These are phyloP conservation scores for Apiospora rasikravindrae DNA, from an alignment of 2,329 filamentous ascomycete species.

Conservation along the genomic window DNA sequence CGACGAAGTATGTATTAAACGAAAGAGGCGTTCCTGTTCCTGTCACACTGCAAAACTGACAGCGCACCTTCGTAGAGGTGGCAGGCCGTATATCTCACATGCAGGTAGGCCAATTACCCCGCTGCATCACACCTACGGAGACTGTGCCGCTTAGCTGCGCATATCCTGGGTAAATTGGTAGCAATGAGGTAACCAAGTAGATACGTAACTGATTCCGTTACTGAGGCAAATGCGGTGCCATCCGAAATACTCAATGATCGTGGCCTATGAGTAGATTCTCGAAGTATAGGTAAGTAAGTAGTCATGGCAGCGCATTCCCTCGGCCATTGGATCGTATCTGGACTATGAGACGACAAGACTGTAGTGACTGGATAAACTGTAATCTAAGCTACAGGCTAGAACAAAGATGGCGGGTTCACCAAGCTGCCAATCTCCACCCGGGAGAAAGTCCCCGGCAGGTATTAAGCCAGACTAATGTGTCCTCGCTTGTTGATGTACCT, in stretches of 20 bases:
- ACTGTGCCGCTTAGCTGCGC: neutral
- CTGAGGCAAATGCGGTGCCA: neutral
- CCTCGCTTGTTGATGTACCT: slow-evolving; percentile 23
- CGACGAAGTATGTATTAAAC: neutral
- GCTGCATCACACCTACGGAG: slow-evolving; percentile 1
- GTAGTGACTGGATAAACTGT: neutral
- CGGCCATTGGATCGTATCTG: neutral
- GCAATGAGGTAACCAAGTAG: neutral
- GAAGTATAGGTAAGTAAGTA: neutral
- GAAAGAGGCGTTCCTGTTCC: neutral
- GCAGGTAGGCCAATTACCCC: slow-evolving; percentile 12
- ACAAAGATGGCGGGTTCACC: neutral
- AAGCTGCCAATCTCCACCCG: neutral
- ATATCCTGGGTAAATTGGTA: neutral
- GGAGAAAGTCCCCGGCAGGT: neutral
- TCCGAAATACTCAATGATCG: neutral
- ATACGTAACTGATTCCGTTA: too few relatives aligned
- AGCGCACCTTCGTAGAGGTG: neutral
- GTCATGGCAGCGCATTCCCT: neutral
- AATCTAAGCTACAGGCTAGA: neutral
- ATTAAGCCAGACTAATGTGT: slow-evolving; percentile 22
- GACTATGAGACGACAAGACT: neutral
- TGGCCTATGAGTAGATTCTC: neutral
- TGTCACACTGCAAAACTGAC: neutral
- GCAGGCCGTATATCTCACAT: neutral